Evolutionary conservation across 495 filamentous ascomycete genomes (phyloP).

Genomic region (Neurospora sp.): DNA sequence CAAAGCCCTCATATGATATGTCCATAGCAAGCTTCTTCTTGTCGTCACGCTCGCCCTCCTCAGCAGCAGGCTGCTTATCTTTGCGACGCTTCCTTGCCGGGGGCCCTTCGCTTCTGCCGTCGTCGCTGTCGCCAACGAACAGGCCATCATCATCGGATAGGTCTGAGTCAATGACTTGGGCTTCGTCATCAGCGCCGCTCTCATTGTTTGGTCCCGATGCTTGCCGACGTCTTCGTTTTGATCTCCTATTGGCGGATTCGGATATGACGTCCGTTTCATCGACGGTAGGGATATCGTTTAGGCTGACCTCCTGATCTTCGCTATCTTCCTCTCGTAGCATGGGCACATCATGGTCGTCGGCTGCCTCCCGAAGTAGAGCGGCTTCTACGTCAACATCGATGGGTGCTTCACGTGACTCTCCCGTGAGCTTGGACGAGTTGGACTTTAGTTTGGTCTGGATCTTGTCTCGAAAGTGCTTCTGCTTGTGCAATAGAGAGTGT

Average conservation of each 20-base stretch:
- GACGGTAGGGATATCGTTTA: slow-evolving; percentile 35
- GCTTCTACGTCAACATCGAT: slow-evolving; percentile 35
- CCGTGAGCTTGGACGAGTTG: slow-evolving; percentile 48
- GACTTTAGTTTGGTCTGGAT: slow-evolving; percentile 43
- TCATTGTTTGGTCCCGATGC: slow-evolving; percentile 13
- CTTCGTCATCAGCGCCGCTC: slow-evolving; percentile 18
- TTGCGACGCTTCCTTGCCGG: slow-evolving; percentile 41
- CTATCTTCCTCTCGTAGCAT: slow-evolving; percentile 27
- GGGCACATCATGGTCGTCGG: slow-evolving; percentile 31
- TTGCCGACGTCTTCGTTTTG: slow-evolving; percentile 16
- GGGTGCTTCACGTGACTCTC: slow-evolving; percentile 40
- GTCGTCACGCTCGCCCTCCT: slow-evolving; percentile 48
- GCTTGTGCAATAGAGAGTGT: slow-evolving; percentile 77
- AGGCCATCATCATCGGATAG: slow-evolving; percentile 18
- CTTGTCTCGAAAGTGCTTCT: slow-evolving; percentile 57
- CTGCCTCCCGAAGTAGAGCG: slow-evolving; percentile 20
- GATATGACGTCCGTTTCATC: slow-evolving; percentile 23
- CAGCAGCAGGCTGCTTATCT: slow-evolving; percentile 20
- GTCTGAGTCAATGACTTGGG: slow-evolving; percentile 5
- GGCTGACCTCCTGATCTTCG: slow-evolving; percentile 27
- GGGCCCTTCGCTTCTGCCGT: slow-evolving; percentile 12
- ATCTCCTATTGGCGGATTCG: slow-evolving; percentile 21
- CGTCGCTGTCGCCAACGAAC: slow-evolving; percentile 22
- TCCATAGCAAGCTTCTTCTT: slow-evolving; percentile 80
- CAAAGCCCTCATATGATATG: slow-evolving; percentile 89